Percentiles rank a stretch among this genome's conserved stretches.
phyloP scores from a whole-genome alignment of 306 rosid genomes.

The Delonix regia region DNA sequence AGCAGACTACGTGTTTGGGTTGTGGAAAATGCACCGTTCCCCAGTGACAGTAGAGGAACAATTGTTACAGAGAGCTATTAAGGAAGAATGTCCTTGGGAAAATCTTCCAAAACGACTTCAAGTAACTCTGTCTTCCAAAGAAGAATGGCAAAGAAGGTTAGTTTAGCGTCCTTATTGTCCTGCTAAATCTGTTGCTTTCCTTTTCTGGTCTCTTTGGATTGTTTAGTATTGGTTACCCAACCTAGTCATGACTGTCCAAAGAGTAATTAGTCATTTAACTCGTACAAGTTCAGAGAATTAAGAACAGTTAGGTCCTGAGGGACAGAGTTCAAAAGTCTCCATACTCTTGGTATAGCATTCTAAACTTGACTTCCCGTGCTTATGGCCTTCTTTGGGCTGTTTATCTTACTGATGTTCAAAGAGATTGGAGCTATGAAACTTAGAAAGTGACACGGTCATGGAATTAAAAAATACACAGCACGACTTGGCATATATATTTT shows the following conservation, averaged over 20 bases:
- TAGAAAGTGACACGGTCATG: no score
- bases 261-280: background rate
- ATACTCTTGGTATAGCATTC: no score
- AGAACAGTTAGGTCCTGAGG: background rate
- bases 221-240: background rate
- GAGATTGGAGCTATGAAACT: no score
- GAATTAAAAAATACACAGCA: no score
- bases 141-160: constrained; percentile 95
- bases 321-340: no score
- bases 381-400: no score
- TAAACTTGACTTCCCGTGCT: no score
- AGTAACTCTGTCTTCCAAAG: constrained; percentile 75
- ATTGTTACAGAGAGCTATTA: constrained; percentile 74
- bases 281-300: background rate
- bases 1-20: constrained; percentile 28
- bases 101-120: constrained; percentile 90
- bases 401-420: no score
- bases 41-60: constrained; percentile 81
- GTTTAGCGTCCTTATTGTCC: constrained; percentile 10
- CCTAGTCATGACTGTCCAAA: background rate
- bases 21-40: constrained; percentile 73
- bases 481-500: no score
- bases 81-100: constrained; percentile 95
- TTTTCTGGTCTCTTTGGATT: background rate
- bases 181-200: background rate